Base-by-base conservation (phyloP, 1,284 basidiomycete species). In the Ceratobasidium sp. region DNA sequence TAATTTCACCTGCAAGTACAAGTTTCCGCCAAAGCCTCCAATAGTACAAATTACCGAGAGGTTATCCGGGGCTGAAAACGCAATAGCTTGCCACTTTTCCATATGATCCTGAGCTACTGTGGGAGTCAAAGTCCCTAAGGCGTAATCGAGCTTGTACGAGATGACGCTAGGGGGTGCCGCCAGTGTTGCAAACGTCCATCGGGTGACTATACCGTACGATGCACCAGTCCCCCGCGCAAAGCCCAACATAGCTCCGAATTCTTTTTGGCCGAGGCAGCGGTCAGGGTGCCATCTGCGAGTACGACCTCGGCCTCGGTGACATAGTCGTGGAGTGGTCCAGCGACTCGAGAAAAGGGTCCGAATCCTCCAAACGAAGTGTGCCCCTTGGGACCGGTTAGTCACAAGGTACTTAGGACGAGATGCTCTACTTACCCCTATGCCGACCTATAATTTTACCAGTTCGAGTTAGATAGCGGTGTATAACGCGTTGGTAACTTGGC, bases 311-410 rank as follows among this genome's bases (percentile, higher is more conserved):
- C 72, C 5, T 49, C 58, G n/a, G 67, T 55, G 34, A 70, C 50
- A 27, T 70, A 65, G 29, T 73, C 72, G 1, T 72, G 64, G 25
- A 73, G 50, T 0, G 73, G 57, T 8, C 72, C 72, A 12, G 55
- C 53, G 15, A 58, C 56, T 7, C 73, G 38, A 13, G 71, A 69
- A 43, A 62, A 69, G 15, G 65, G 60, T 1, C 73, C 73, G 34
- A 70, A 69, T 6, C 73, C 73, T 6, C 73, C 73, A 58, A 72
- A 73, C 5, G 73, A 47, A 12, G 70, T 62, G 43, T 73, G 73
- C 12, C 73, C 73, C 60, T 64, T 17, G 17, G 2, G 60, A 38
- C 12, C 4, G 22, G 13, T 15, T 20, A 12, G 22, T 34, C 12
- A 22, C 45, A 2, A 47, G 4, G 38, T 40, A 17, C 17, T 40